Base-by-base conservation (phyloP, 148 eudicot species). In the Heliosperma pusillum region DNA sequence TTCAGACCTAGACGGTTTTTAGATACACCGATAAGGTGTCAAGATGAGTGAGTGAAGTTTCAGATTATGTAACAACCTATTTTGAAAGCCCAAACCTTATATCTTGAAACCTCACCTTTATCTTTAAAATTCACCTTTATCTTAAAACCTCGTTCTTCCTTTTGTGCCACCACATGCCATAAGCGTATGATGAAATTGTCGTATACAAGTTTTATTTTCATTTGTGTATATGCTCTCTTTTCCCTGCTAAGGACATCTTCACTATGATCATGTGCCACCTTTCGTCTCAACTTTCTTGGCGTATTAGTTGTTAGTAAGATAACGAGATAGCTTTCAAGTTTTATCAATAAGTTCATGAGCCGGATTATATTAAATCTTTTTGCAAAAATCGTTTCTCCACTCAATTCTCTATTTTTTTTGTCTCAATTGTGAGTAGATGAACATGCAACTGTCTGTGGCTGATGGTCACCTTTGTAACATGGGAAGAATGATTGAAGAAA, bases 401-500 rank as follows among this genome's bases (percentile, higher is more conserved):
- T 45, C 15, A 12, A 13, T 45, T 45, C 52, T 47, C 16, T 29
- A 8, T 55, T 75, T 16, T 42, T 26, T 47, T 36, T 30, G 15
- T 3, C 52, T 21, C 21, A 24, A 17, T 62, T 15, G 16, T 44
- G 50, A 21, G 24, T 81, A 95, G 98, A 95, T 95, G 98, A 95
- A 71, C 81, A 87, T 89, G 93, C 85, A 95, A 69, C 89, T 92
- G 74, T 82, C 91, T 13, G 87, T 92, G 26, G 88, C 89, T 50
- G 98, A 95, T 72, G 97, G 96, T 72, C 98, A 95, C 79, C 89
- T 95, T 42, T 90, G 93, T 79, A 95, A 92, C 86, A 95, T 95
- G 98, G 98, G 98, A 87, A 92, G 74, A 83, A 95, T 95, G 98
- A 92, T 95, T 24, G 98, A 95, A 84, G 98, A 95, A 77, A 76